These are phyloP conservation scores for Claviceps spartinae DNA, from an alignment of 2,329 filamentous ascomycete species.

Conservation along the genomic window DNA sequence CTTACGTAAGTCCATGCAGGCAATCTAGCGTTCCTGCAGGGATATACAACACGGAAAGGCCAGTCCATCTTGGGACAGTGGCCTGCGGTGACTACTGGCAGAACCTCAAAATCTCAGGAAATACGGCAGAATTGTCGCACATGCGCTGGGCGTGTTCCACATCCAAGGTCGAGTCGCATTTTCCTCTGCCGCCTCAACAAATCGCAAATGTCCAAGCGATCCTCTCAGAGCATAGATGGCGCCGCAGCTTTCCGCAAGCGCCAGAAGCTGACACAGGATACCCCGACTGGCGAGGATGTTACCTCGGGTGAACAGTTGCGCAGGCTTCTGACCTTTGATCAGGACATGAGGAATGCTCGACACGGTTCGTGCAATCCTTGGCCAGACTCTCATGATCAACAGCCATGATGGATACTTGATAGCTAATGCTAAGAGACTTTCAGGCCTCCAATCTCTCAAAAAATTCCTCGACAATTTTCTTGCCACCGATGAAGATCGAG, in stretches of 20 bases:
- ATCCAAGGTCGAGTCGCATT: constrained; percentile 1
- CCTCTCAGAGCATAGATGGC: constrained; percentile 25
- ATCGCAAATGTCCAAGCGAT: constrained; percentile 30
- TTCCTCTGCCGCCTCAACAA: background rate
- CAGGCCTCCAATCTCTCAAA: constrained; percentile 58
- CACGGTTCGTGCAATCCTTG: constrained; percentile 36
- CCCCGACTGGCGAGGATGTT: constrained; percentile 47
- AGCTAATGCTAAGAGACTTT: background rate
- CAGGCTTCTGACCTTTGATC: constrained; percentile 55
- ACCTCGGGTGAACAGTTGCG: constrained; percentile 52
- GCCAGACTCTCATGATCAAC: background rate
- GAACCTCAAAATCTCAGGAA: constrained; percentile 22
- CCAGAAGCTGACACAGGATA: constrained; percentile 41
- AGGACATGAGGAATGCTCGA: constrained; percentile 52
- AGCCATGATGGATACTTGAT: too few relatives aligned
- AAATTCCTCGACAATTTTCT: constrained; percentile 54
- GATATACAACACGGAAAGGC: background rate
- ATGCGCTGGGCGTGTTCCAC: background rate
- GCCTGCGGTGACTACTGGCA: constrained; percentile 21
- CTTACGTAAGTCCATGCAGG: background rate
- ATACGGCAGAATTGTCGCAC: constrained; percentile 1
- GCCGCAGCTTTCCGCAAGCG: constrained; percentile 34
- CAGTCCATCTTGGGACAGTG: constrained; percentile 13
- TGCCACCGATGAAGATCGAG: constrained; percentile 29
- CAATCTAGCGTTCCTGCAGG: background rate